Evolutionary conservation across 2,329 filamentous ascomycete species (phyloP).

Genomic region (Botryotinia narcissicola): DNA sequence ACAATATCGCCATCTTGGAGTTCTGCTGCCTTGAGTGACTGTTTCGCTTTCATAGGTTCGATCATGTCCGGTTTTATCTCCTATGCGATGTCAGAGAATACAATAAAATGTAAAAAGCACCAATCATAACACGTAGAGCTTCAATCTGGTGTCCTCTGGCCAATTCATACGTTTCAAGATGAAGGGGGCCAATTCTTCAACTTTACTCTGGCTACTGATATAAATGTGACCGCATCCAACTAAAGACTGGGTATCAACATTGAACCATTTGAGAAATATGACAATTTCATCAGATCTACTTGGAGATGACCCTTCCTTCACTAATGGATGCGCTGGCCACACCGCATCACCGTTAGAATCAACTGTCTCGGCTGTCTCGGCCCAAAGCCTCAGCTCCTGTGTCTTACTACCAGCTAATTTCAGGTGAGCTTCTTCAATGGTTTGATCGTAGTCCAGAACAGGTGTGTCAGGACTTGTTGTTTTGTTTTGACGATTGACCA

Average conservation of each 20-base stretch:
- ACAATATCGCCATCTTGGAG: conserved; percentile 97
- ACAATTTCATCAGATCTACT: conserved; percentile 65
- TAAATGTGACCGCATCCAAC: conserved; percentile 81
- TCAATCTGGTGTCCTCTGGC: conserved; percentile 68
- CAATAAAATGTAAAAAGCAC: neutral
- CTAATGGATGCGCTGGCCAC: conserved; percentile 65
- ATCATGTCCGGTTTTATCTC: conserved; percentile 99
- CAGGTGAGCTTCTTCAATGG: conserved; percentile 69
- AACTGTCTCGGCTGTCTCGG: conserved; percentile 71
- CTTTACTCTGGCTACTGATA: conserved; percentile 81
- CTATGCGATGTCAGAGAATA: conserved; percentile 40
- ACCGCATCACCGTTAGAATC: conserved; percentile 65
- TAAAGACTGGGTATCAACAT: conserved; percentile 71
- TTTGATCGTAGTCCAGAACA: conserved; percentile 73
- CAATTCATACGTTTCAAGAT: conserved; percentile 85
- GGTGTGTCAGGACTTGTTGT: conserved; percentile 89
- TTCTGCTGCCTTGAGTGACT: conserved; percentile 84
- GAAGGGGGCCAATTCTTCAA: conserved; percentile 74
- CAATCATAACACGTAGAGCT: conserved; percentile 69
- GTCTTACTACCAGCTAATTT: conserved; percentile 67
- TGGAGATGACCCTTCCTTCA: conserved; percentile 54
- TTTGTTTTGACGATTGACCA: conserved; percentile 98
- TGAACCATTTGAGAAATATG: conserved; percentile 90
- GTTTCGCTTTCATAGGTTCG: conserved; percentile 86
- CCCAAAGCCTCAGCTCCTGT: conserved; percentile 74